Conservation (phyloP, 1,284 basidiomycete species). For the Ustilago curta region DNA sequence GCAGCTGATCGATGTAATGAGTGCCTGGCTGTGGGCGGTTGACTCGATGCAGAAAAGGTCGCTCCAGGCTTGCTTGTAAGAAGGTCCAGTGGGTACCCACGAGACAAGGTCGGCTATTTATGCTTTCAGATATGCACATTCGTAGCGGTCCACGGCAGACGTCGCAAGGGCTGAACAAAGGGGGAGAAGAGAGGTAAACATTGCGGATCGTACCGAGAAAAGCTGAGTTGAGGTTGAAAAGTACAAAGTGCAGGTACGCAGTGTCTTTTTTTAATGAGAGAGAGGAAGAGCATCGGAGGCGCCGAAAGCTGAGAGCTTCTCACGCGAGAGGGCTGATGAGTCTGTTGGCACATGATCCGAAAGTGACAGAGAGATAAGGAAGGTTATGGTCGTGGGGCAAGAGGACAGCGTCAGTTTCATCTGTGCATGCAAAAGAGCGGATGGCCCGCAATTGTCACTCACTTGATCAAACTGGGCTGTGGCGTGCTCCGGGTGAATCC, state of each 20-base stretch:
- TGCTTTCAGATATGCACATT: background rate
- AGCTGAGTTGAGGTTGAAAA: conserved; percentile 1
- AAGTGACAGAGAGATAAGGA: background rate
- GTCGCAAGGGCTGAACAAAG: background rate
- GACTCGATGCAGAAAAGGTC: too few species aligned
- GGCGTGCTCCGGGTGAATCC: conserved; percentile 65
- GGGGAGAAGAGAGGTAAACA: conserved; percentile 14
- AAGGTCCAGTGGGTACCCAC: too few species aligned
- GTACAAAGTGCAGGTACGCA: conserved; percentile 15
- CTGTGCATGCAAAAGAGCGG: background rate
- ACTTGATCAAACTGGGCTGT: conserved; percentile 67
- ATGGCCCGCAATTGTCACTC: conserved; percentile 20
- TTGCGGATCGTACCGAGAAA: background rate
- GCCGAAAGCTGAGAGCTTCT: conserved; percentile 17
- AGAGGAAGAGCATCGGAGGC: conserved; percentile 12
- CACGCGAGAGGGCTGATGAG: conserved; percentile 62
- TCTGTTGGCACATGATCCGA: conserved; percentile 24
- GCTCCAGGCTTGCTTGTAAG: too few species aligned
- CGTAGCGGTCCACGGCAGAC: background rate
- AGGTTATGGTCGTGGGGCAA: background rate
- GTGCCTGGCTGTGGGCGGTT: too few species aligned
- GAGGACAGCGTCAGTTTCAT: background rate
- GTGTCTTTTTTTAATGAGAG: conserved; percentile 3
- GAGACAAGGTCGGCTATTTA: background rate
- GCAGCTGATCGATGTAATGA: too few species aligned